phyloP scores from a whole-genome alignment of 805 yeast species.

The Kuraishia hungarica region DNA sequence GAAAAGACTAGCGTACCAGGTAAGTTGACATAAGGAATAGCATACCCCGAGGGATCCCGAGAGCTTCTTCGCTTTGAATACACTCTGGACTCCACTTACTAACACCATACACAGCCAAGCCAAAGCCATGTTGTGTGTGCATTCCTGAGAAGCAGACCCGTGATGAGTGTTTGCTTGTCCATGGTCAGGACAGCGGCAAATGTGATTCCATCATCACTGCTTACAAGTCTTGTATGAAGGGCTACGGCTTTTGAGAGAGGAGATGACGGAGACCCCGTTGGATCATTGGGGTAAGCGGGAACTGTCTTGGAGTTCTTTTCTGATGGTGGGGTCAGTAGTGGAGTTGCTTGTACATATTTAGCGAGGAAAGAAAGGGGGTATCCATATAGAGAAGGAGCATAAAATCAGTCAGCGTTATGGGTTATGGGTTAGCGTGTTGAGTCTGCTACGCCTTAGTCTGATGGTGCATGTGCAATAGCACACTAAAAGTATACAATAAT shows the following conservation, averaged over 20 bases:
- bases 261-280: constrained; percentile 24
- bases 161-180: constrained; percentile 78
- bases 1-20: background rate
- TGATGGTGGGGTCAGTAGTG: too few relatives aligned
- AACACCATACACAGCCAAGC: constrained; percentile 33
- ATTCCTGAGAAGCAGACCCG: constrained; percentile 70
- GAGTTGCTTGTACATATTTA: too few relatives aligned
- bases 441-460: too few relatives aligned
- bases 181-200: constrained; percentile 78
- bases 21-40: background rate
- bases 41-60: background rate
- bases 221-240: constrained; percentile 87
- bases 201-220: constrained; percentile 63
- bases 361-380: too few relatives aligned
- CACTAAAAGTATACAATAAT: background rate
- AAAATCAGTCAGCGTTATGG: too few relatives aligned
- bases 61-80: background rate
- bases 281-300: too few relatives aligned
- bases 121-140: constrained; percentile 97
- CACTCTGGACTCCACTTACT: background rate
- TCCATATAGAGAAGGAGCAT: too few relatives aligned
- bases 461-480: background rate
- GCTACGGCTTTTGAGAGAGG: constrained; percentile 64
- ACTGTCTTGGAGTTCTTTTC: too few relatives aligned
- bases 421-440: too few relatives aligned